Evolutionary conservation across 345 rosid genomes (phyloP).

Genomic region (Syzygium aromaticum): DNA sequence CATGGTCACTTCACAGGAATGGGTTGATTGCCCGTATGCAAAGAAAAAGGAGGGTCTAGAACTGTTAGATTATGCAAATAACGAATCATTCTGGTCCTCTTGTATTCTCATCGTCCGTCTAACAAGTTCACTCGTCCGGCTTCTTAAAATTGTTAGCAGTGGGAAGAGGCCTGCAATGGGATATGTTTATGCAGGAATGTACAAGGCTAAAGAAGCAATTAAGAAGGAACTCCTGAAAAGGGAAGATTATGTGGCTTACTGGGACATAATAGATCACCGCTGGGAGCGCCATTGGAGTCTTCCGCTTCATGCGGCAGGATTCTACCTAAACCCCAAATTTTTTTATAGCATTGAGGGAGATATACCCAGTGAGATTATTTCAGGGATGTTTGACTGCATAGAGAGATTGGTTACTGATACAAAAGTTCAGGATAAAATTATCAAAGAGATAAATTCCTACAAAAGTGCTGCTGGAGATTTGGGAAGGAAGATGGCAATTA

Average conservation of each 20-base stretch:
- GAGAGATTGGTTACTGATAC: constrained; percentile 73
- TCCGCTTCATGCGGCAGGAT: constrained; percentile 86
- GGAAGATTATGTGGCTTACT: constrained; percentile 59
- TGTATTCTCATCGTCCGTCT: constrained; percentile 37
- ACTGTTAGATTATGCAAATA: constrained; percentile 52
- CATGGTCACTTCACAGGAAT: constrained; percentile 83
- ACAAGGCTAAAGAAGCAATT: constrained; percentile 71
- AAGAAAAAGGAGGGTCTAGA: constrained; percentile 68
- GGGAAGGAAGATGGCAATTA: constrained; percentile 81
- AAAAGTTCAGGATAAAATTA: constrained; percentile 62
- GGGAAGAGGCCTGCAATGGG: constrained; percentile 83
- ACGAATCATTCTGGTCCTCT: constrained; percentile 75
- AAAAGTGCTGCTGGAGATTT: constrained; percentile 78
- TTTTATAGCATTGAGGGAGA: constrained; percentile 69
- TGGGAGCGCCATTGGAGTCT: constrained; percentile 65
- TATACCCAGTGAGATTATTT: constrained; percentile 44
- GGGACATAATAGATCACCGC: constrained; percentile 77
- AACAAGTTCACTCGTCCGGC: constrained; percentile 58
- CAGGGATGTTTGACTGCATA: constrained; percentile 78
- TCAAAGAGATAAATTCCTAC: constrained; percentile 58
- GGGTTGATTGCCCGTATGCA: constrained; percentile 63
- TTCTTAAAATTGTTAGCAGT: constrained; percentile 44
- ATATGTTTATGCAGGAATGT: constrained; percentile 70
- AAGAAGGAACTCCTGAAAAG: constrained; percentile 61
- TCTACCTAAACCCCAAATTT: constrained; percentile 87